A percentile compares a stretch with the other conserved stretches of the same genome.
phyloP scores from a whole-genome alignment of 495 filamentous ascomycete genomes.

The Daldinia vernicosa region DNA sequence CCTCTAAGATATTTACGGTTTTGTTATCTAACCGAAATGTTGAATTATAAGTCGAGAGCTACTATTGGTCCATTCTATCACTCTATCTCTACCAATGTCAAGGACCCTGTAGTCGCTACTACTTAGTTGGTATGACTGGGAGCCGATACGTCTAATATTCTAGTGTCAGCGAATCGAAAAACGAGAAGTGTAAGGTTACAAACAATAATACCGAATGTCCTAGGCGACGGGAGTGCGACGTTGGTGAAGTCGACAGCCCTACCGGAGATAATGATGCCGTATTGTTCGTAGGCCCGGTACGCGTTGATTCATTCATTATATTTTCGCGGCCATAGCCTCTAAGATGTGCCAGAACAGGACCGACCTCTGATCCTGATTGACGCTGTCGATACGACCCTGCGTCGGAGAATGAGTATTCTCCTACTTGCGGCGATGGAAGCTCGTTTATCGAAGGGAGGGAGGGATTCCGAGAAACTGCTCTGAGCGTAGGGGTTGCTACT shows the following conservation, averaged over 20 bases:
- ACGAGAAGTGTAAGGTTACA: neutral
- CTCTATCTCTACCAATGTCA: conserved; percentile 6
- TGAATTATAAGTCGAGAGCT: conserved; percentile 2
- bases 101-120: conserved; percentile 12
- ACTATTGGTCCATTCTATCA: conserved; percentile 26
- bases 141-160: conserved; percentile 13
- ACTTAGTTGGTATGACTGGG: conserved; percentile 18
- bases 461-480: conserved; percentile 24
- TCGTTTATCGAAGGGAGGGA: conserved; percentile 36
- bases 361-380: neutral
- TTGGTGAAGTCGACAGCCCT: conserved; percentile 3
- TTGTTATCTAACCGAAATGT: conserved; percentile 17
- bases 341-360: conserved; percentile 27
- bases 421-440: conserved; percentile 28
- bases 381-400: neutral
- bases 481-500: conserved; percentile 12
- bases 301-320: neutral
- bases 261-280: neutral
- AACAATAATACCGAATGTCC: conserved; percentile 21
- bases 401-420: neutral
- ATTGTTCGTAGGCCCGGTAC: neutral
- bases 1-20: neutral
- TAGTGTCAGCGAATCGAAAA: conserved; percentile 1
- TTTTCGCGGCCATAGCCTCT: neutral
- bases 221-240: conserved; percentile 1